These are phyloP conservation scores for Leishmania amazonensis DNA, from an alignment of 208 protist species.

Conservation along the genomic window DNA sequence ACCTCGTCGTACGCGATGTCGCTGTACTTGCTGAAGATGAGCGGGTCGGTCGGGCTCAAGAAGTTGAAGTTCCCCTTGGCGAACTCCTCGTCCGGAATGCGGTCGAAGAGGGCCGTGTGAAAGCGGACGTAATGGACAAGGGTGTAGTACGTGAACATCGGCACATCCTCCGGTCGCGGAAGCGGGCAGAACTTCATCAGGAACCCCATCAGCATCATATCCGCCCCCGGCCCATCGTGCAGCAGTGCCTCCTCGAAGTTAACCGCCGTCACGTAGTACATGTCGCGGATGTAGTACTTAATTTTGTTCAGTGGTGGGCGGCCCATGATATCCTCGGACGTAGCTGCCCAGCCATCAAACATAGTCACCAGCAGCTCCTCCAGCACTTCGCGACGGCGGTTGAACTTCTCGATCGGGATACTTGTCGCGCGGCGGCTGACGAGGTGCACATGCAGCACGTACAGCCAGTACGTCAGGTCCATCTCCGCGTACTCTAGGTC, in stretches of 20 bases:
- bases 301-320: constrained; percentile 87
- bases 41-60: constrained; percentile 73
- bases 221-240: constrained; percentile 77
- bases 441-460: constrained; percentile 87
- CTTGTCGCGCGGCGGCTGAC: constrained; percentile 81
- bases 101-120: constrained; percentile 89
- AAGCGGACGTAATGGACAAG: constrained; percentile 93
- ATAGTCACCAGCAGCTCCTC: constrained; percentile 89
- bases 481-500: constrained; percentile 90
- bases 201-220: constrained; percentile 90
- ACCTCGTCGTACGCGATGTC: constrained; percentile 73
- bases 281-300: constrained; percentile 89
- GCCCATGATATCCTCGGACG: constrained; percentile 88
- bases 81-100: constrained; percentile 81
- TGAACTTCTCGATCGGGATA: constrained; percentile 88
- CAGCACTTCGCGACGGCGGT: constrained; percentile 85
- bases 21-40: constrained; percentile 82
- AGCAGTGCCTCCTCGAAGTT: constrained; percentile 91
- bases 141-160: constrained; percentile 91
- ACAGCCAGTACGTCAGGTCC: constrained; percentile 91
- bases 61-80: constrained; percentile 92
- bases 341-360: constrained; percentile 85
- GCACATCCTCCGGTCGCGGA: constrained; percentile 86
- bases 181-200: constrained; percentile 90
- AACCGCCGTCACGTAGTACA: constrained; percentile 90